A percentile compares a stretch with the other conserved stretches of the same genome.
These are phyloP conservation scores for Mortierella sp. DNA, from an alignment of 371 early-diverging fungal species.

Conservation along the genomic window DNA sequence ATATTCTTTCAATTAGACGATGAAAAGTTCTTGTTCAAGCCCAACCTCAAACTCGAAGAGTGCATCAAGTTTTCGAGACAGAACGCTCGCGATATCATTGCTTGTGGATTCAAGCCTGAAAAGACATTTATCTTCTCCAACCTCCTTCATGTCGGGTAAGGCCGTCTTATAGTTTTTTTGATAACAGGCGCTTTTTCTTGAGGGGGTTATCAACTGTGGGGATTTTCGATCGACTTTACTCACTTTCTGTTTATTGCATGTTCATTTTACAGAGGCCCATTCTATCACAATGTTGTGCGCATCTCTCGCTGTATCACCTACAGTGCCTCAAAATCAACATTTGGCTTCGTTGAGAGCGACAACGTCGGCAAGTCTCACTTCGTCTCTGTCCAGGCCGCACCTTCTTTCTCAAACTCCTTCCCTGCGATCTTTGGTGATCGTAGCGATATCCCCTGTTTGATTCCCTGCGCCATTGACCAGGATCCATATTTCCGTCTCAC, in stretches of 20 bases:
- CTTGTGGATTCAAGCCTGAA: constrained; percentile 98
- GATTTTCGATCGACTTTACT: neutral
- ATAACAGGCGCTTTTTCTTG: neutral
- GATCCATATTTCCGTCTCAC: constrained; percentile 99
- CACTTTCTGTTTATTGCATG: neutral
- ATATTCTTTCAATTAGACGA: constrained; percentile 76
- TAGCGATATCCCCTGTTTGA: constrained; percentile 94
- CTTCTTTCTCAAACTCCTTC: constrained; percentile 95
- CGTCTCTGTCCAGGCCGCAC: constrained; percentile 94
- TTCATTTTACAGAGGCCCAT: constrained; percentile 71
- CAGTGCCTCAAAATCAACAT: constrained; percentile 87
- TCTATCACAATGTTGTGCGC: constrained; percentile 93
- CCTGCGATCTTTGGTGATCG: constrained; percentile 94
- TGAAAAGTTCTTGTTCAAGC: constrained; percentile 99
- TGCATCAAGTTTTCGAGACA: constrained; percentile 82
- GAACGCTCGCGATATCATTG: constrained; percentile 98
- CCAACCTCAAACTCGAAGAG: constrained; percentile 90
- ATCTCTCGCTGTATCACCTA: constrained; percentile 91
- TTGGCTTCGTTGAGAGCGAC: constrained; percentile 90
- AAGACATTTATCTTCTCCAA: constrained; percentile 99
- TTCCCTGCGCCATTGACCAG: constrained; percentile 99
- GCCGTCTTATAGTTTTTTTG: too few relatives aligned
- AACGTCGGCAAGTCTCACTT: constrained; percentile 94
- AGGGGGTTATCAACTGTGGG: neutral
- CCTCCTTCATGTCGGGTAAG: constrained; percentile 90